A percentile compares a stretch with the other conserved stretches of the same genome.
Evolutionary conservation across 768 basidiomycete species (phyloP).

Genomic region (Lepiota subincarnata): DNA sequence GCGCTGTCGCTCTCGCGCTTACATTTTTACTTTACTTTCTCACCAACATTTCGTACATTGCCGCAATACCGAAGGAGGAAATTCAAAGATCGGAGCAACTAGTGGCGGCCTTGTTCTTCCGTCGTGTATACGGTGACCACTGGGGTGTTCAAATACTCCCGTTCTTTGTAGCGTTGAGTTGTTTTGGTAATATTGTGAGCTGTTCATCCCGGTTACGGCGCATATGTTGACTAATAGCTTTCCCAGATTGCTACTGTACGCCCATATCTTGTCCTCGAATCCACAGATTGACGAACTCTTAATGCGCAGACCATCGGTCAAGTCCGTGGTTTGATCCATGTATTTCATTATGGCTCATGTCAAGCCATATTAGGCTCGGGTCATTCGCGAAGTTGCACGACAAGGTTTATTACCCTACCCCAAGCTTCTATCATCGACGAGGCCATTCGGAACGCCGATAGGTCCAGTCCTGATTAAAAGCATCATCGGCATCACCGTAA

Average conservation of each 20-base stretch:
- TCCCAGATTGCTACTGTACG: background rate
- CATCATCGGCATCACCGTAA: conserved; percentile 34
- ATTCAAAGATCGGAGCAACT: conserved; percentile 29
- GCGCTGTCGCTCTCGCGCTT: conserved; percentile 35
- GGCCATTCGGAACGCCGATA: conserved; percentile 46
- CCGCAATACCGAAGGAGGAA: conserved; percentile 31
- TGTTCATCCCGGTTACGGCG: background rate
- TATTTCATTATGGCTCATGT: background rate
- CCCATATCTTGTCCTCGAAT: background rate
- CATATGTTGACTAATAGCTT: background rate
- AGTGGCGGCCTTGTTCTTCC: conserved; percentile 32
- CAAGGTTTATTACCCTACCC: conserved; percentile 50
- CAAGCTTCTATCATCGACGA: conserved; percentile 41
- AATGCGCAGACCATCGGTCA: conserved; percentile 24
- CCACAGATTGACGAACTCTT: background rate
- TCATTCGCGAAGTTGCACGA: conserved; percentile 48
- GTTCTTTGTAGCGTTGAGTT: conserved; percentile 28
- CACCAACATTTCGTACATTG: conserved; percentile 37
- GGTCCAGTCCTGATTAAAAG: conserved; percentile 39
- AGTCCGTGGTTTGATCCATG: conserved; percentile 5
- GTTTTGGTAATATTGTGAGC: conserved; percentile 35
- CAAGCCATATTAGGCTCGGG: conserved; percentile 27
- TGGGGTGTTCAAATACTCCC: conserved; percentile 26
- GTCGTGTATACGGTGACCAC: conserved; percentile 24
- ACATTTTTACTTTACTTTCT: conserved; percentile 42